Evolutionary conservation across 129 eudicot species (phyloP).

Genomic region (Arctium lappa): DNA sequence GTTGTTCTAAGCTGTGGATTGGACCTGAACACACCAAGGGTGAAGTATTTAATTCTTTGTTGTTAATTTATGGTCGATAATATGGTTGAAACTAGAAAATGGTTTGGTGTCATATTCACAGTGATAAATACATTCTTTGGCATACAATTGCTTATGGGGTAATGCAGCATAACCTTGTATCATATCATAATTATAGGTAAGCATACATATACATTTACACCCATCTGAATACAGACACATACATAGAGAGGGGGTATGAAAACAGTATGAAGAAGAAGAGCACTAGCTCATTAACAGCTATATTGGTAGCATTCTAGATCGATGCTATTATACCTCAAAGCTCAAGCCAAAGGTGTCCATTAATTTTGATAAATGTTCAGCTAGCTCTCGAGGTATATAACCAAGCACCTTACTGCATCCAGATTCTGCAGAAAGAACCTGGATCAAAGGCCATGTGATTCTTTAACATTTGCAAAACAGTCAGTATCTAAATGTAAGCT

Average conservation of each 20-base stretch:
- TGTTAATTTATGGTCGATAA: background rate
- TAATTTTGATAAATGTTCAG: conserved; percentile 72
- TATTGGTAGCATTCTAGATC: background rate
- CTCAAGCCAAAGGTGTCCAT: conserved; percentile 62
- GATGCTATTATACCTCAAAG: conserved; percentile 60
- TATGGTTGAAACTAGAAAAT: background rate
- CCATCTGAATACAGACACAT: background rate
- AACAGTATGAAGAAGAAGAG: background rate
- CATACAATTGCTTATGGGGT: background rate
- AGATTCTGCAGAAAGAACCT: conserved; percentile 71
- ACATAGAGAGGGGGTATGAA: background rate
- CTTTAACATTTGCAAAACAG: conserved; percentile 6
- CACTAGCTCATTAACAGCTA: background rate
- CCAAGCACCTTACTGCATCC: conserved; percentile 54
- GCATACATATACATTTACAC: background rate
- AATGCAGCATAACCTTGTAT: background rate
- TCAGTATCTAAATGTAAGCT: background rate
- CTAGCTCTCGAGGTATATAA: conserved; percentile 79
- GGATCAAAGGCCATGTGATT: conserved; percentile 26
- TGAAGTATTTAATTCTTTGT: background rate
- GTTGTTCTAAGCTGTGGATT: background rate
- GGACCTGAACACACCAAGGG: background rate
- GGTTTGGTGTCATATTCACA: background rate
- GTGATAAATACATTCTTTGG: background rate
- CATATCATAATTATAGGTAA: background rate